Conservation (phyloP, 768 basidiomycete species). For the Floccularia luteovirens region DNA sequence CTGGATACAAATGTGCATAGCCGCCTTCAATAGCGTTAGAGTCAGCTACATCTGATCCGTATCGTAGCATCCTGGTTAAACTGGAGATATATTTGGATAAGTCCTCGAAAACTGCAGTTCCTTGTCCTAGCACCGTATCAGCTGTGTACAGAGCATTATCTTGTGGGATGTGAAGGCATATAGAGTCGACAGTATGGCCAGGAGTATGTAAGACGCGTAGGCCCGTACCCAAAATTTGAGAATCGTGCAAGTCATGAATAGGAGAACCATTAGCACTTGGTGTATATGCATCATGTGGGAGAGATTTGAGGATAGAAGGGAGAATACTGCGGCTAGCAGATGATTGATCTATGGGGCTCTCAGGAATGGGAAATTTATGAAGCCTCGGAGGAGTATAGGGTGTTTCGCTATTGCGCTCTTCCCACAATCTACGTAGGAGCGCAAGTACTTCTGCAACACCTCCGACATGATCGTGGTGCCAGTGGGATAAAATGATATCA, state of each 20-base stretch:
- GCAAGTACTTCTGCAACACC: slow-evolving; percentile 67
- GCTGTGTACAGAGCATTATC: slow-evolving; percentile 82
- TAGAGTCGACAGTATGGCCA: slow-evolving; percentile 86
- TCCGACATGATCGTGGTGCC: slow-evolving; percentile 80
- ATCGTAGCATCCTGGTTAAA: slow-evolving; percentile 50
- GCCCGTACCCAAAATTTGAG: slow-evolving; percentile 37
- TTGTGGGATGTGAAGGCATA: slow-evolving; percentile 61
- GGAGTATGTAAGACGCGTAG: slow-evolving; percentile 78
- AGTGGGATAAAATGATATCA: slow-evolving; percentile 89
- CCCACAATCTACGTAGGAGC: slow-evolving; percentile 61
- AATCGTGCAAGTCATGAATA: slow-evolving; percentile 54
- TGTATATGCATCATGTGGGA: slow-evolving; percentile 37
- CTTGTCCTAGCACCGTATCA: slow-evolving; percentile 87
- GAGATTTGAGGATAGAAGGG: slow-evolving; percentile 27
- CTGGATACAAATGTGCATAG: slow-evolving; percentile 68
- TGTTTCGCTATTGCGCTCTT: slow-evolving; percentile 30
- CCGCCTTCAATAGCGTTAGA: slow-evolving; percentile 9
- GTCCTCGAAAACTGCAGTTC: slow-evolving; percentile 86
- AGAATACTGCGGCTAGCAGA: slow-evolving; percentile 17
- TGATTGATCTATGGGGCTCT: slow-evolving; percentile 9
- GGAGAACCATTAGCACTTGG: slow-evolving; percentile 30
- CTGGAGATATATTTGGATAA: slow-evolving; percentile 62
- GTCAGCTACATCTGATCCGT: slow-evolving; percentile 16
- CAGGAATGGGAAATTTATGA: slow-evolving; percentile 58
- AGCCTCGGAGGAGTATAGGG: slow-evolving; percentile 63